These are phyloP conservation scores for Diplodia seriata DNA, from an alignment of 2,329 filamentous ascomycete species.

Conservation along the genomic window DNA sequence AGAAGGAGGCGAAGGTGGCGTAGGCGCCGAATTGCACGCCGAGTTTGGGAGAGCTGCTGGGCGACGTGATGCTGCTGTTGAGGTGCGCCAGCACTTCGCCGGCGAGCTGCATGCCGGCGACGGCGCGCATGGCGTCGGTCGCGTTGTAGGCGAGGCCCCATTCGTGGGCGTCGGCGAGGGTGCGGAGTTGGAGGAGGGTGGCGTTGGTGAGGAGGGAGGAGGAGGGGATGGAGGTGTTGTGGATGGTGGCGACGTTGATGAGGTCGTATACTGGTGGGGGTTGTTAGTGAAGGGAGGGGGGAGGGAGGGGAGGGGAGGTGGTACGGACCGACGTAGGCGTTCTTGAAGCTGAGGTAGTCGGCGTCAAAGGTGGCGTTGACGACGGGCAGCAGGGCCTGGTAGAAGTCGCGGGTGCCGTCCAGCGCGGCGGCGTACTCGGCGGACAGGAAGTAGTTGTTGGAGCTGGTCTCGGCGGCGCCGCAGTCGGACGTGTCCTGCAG, in stretches of 20 bases:
- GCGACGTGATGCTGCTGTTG: constrained; percentile 50
- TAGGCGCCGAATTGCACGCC: constrained; percentile 68
- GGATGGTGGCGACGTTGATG: constrained; percentile 67
- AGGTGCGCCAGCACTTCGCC: constrained; percentile 55
- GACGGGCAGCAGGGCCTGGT: constrained; percentile 58
- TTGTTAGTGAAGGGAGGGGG: constrained; percentile 7
- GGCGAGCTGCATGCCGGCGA: constrained; percentile 57
- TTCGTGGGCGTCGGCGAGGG: constrained; percentile 81
- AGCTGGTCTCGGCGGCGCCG: constrained; percentile 62
- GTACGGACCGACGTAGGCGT: constrained; percentile 68
- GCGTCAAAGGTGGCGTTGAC: constrained; percentile 60
- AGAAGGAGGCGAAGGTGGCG: constrained; percentile 66
- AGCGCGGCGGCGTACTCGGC: constrained; percentile 57
- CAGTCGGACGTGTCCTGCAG: constrained; percentile 65
- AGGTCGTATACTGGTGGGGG: constrained; percentile 61
- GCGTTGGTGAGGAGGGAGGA: constrained; percentile 65
- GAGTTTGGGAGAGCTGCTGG: constrained; percentile 49
- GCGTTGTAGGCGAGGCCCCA: constrained; percentile 83
- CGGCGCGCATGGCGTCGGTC: constrained; percentile 55
- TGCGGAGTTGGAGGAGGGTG: constrained; percentile 68
- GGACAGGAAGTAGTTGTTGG: constrained; percentile 64
- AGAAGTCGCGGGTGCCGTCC: constrained; percentile 61
- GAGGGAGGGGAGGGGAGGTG: not conserved
- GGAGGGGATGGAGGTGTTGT: constrained; percentile 66
- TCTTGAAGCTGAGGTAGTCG: constrained; percentile 62